Conservation (phyloP, 345 rosid genomes). For the Eucalyptus pauciflora region DNA sequence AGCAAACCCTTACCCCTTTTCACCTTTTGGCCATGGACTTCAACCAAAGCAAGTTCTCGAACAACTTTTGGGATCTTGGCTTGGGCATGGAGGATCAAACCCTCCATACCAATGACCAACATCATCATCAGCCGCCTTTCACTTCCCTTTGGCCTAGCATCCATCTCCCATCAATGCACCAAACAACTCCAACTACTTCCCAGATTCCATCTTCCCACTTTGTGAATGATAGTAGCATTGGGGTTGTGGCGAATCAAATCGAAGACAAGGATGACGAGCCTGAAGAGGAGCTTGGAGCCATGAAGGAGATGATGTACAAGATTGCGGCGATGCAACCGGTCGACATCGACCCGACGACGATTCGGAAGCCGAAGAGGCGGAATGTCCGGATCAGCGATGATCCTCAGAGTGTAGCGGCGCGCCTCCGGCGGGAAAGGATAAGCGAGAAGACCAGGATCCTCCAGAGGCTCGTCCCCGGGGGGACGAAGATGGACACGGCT, state of each 20-base stretch:
- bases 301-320: slow-evolving; percentile 97
- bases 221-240: not conserved
- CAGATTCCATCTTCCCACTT: not conserved
- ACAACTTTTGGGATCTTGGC: slow-evolving; percentile 1
- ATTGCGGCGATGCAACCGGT: slow-evolving; percentile 96
- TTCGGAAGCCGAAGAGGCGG: slow-evolving; percentile 71
- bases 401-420: slow-evolving; percentile 96
- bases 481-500: slow-evolving; percentile 93
- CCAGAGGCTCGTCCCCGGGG: slow-evolving; percentile 91
- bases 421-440: slow-evolving; percentile 82
- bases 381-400: slow-evolving; percentile 88
- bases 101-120: slow-evolving; percentile 3
- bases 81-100: not conserved
- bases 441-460: slow-evolving; percentile 90
- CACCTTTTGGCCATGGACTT: slow-evolving; percentile 20
- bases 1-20: not conserved
- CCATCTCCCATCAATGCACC: not conserved
- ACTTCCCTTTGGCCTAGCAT: not conserved
- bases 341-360: slow-evolving; percentile 76
- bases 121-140: slow-evolving; percentile 8
- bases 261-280: slow-evolving; percentile 44
- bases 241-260: not conserved
- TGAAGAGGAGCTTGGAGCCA: slow-evolving; percentile 73
- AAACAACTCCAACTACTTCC: not conserved
- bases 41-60: slow-evolving; percentile 23